Evolutionary conservation across 192 early-diverging fungal species (phyloP).

Genomic region (Allomyces arbusculus): DNA sequence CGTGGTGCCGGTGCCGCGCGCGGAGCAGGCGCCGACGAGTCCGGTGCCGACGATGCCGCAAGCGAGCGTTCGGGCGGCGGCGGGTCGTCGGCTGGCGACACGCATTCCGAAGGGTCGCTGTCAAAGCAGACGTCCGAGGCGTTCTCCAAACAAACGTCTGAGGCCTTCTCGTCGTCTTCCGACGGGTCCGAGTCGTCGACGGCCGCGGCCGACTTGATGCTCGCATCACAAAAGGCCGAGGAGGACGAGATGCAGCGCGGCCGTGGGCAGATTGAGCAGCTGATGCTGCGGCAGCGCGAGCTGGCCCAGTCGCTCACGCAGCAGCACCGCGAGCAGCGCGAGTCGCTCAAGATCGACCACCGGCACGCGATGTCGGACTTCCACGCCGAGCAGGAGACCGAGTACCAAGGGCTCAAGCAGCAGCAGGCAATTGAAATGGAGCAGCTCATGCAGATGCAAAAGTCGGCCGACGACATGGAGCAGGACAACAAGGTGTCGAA

Average conservation of each 20-base stretch:
- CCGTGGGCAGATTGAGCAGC: constrained; percentile 1
- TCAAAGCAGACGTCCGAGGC: too few species aligned
- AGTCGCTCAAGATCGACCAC: constrained; percentile 7
- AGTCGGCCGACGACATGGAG: constrained; percentile 15
- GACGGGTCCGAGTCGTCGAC: neutral
- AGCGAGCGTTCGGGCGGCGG: too few species aligned
- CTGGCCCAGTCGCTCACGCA: constrained; percentile 5
- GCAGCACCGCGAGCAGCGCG: constrained; percentile 12
- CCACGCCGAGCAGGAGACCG: constrained; percentile 7
- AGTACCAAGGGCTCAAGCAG: constrained; percentile 14
- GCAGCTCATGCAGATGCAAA: constrained; percentile 14
- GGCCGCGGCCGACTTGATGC: neutral
- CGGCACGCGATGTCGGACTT: constrained; percentile 1
- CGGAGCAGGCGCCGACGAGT: too few species aligned
- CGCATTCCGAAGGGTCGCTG: too few species aligned
- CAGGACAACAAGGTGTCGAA: constrained; percentile 21
- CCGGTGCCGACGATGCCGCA: too few species aligned
- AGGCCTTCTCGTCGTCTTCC: neutral
- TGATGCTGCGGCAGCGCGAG: constrained; percentile 4
- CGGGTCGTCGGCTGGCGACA: too few species aligned
- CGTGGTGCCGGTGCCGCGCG: too few species aligned
- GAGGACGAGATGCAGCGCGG: constrained; percentile 5
- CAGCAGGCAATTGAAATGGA: constrained; percentile 22
- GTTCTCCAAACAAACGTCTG: neutral
- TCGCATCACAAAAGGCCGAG: neutral